phyloP scores from a whole-genome alignment of 306 rosid genomes.

The Datisca glomerata region DNA sequence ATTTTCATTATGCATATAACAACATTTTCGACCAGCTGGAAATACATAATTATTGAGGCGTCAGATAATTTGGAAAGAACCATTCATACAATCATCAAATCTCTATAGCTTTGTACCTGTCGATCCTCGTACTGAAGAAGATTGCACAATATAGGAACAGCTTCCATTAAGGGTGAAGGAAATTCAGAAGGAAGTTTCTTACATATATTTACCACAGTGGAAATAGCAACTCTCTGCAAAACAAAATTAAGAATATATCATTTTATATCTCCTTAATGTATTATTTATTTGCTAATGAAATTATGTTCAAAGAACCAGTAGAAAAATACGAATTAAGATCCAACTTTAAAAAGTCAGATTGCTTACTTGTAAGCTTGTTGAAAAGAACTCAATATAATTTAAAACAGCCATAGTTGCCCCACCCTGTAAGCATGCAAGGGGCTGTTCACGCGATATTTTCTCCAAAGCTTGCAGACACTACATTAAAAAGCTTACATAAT shows the following conservation, averaged over 20 bases:
- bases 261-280: constrained; percentile 4
- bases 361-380: constrained; percentile 83
- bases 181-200: constrained; percentile 84
- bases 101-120: constrained; percentile 43
- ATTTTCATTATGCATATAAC: constrained; percentile 73
- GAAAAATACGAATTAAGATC: too few species aligned
- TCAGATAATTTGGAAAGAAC: constrained; percentile 3
- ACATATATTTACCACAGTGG: constrained; percentile 90
- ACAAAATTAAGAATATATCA: neutral
- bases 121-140: constrained; percentile 89
- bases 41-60: constrained; percentile 14
- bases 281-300: too few species aligned
- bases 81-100: neutral
- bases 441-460: constrained; percentile 93
- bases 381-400: constrained; percentile 76
- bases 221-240: constrained; percentile 80
- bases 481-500: constrained; percentile 8
- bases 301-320: too few species aligned
- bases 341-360: neutral
- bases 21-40: constrained; percentile 86
- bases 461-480: constrained; percentile 97
- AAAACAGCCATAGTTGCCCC: constrained; percentile 94
- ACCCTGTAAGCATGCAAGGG: constrained; percentile 83
- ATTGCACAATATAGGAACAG: constrained; percentile 89
- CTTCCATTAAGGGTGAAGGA: constrained; percentile 74